Evolutionary conservation across 192 early-diverging fungal genomes (phyloP).

Genomic region (Backusella mclennaniae): DNA sequence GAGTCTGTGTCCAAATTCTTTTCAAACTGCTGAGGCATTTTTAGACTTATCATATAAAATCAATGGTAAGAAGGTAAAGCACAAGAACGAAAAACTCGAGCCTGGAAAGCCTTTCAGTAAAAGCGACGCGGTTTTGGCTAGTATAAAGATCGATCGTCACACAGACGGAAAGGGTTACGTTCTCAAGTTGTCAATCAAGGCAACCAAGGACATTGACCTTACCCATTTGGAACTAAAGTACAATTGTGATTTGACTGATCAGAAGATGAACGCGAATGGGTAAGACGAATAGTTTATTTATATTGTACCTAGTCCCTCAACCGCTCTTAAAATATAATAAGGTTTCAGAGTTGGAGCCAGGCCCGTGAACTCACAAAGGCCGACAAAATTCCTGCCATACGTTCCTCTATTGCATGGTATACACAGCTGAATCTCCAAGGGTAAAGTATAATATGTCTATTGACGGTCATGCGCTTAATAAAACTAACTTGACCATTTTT

Average conservation of each 20-base stretch:
- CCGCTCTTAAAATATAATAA: not conserved
- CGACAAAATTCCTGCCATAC: conserved; percentile 42
- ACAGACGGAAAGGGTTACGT: conserved; percentile 12
- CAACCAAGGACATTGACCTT: conserved; percentile 17
- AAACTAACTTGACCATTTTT: not conserved
- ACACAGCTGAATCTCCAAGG: conserved; percentile 37
- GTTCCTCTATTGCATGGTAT: conserved; percentile 32
- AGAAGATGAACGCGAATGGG: conserved; percentile 45
- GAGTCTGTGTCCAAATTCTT: not conserved
- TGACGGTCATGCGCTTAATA: not conserved
- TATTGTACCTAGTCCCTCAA: too few relatives aligned
- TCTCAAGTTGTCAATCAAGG: conserved; percentile 12
- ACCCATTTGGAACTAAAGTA: conserved; percentile 27
- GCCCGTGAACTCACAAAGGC: conserved; percentile 27
- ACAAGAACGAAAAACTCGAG: not conserved
- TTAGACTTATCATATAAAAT: not conserved
- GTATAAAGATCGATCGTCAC: not conserved
- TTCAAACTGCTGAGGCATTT: not conserved
- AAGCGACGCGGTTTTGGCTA: not conserved
- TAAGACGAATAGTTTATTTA: not conserved
- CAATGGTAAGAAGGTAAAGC: not conserved
- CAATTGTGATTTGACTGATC: conserved; percentile 13
- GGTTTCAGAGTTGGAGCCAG: conserved; percentile 51
- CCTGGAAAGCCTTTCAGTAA: not conserved
- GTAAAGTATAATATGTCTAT: conserved; percentile 28